These are phyloP conservation scores for Calophaca sinica DNA, from an alignment of 306 rosid species.

Conservation along the genomic window DNA sequence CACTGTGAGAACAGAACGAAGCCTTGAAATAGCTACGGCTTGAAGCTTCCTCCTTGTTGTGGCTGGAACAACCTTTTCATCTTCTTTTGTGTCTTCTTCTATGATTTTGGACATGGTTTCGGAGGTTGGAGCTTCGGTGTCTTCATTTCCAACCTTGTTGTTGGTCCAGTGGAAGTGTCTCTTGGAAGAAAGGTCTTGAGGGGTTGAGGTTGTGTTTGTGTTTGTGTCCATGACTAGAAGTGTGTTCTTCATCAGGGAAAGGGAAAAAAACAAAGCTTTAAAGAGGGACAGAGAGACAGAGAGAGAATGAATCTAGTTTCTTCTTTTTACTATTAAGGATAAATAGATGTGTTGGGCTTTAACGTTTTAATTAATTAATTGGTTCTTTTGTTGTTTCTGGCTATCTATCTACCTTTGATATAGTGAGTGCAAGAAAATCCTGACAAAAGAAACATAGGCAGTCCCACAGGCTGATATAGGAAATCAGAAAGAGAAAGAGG, in stretches of 20 bases:
- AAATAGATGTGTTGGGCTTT: constrained; percentile 40
- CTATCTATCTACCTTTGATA: neutral
- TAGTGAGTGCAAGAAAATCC: constrained; percentile 74
- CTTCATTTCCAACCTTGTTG: constrained; percentile 84
- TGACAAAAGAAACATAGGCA: constrained; percentile 88
- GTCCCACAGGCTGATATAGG: constrained; percentile 85
- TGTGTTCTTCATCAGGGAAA: constrained; percentile 61
- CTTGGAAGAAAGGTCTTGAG: constrained; percentile 80
- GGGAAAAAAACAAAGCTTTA: constrained; percentile 44
- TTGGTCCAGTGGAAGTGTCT: constrained; percentile 97
- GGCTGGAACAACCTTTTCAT: constrained; percentile 32
- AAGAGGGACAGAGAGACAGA: constrained; percentile 40
- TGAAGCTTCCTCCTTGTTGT: constrained; percentile 62
- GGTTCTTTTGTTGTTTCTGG: constrained; percentile 39
- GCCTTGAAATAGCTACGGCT: constrained; percentile 73
- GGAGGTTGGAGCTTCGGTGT: constrained; percentile 52
- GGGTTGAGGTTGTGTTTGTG: constrained; percentile 1
- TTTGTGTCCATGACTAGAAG: constrained; percentile 42
- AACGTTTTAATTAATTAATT: constrained; percentile 47
- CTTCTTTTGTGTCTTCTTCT: constrained; percentile 43
- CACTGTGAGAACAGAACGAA: constrained; percentile 74
- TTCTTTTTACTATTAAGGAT: constrained; percentile 53
- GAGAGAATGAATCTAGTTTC: constrained; percentile 43
- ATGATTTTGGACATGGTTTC: constrained; percentile 57
- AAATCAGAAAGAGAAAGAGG: constrained; percentile 58